These are phyloP conservation scores for Penicillium hordei DNA, from an alignment of 2,329 filamentous ascomycete genomes.

Conservation along the genomic window DNA sequence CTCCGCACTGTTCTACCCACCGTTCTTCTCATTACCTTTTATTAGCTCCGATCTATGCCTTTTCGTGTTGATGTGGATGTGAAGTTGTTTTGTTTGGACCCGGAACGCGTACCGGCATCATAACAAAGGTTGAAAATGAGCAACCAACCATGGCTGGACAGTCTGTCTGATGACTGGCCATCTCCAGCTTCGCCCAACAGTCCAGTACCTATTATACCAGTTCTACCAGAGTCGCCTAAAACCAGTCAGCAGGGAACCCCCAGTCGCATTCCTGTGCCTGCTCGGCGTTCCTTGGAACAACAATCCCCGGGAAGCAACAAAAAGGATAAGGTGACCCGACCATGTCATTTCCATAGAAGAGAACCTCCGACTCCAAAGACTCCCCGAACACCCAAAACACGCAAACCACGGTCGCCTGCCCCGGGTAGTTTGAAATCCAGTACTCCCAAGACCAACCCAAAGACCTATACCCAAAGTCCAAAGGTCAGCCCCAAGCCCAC, in stretches of 20 bases:
- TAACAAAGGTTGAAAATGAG: slow-evolving; percentile 32
- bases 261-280: slow-evolving; percentile 42
- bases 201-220: slow-evolving; percentile 25
- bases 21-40: slow-evolving; percentile 3
- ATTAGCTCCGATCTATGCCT: slow-evolving; percentile 8
- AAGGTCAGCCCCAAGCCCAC: slow-evolving; percentile 32
- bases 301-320: slow-evolving; percentile 29
- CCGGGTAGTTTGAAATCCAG: slow-evolving; percentile 12
- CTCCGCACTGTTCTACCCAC: slow-evolving; percentile 9
- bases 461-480: slow-evolving; percentile 23
- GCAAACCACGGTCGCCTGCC: slow-evolving; percentile 17
- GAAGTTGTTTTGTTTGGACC: slow-evolving; percentile 2
- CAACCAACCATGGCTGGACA: slow-evolving; percentile 46
- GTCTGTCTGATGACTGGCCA: slow-evolving; percentile 46
- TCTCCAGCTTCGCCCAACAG: slow-evolving; percentile 40
- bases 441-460: slow-evolving; percentile 29
- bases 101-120: slow-evolving; percentile 14
- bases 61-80: neutral
- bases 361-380: slow-evolving; percentile 37
- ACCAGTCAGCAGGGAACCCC: slow-evolving; percentile 34
- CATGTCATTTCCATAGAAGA: slow-evolving; percentile 36
- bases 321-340: slow-evolving; percentile 34
- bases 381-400: slow-evolving; percentile 27
- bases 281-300: slow-evolving; percentile 34
- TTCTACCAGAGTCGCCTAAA: slow-evolving; percentile 25